Conservation (phyloP, 148 eudicot genomes). For the Talinum fruticosum region DNA sequence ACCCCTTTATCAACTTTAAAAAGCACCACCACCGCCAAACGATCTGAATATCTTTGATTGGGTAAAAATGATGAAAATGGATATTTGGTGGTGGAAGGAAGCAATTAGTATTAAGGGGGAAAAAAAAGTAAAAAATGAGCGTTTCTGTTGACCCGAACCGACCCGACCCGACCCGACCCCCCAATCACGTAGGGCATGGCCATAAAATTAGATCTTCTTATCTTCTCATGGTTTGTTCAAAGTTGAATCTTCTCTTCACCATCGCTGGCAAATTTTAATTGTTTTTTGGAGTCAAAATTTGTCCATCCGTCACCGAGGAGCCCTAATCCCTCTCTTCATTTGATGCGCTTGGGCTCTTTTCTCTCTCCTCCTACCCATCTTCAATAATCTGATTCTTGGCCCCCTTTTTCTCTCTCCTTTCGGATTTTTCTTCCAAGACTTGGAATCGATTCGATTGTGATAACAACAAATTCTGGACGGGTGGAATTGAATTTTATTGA, state of each 20-base stretch:
- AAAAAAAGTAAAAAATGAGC: no score
- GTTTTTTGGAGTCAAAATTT: background rate
- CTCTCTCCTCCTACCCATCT: background rate
- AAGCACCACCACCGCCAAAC: background rate
- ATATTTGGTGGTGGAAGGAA: no score
- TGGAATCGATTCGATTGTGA: background rate
- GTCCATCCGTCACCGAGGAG: background rate
- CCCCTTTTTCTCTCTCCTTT: background rate
- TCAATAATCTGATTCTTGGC: background rate
- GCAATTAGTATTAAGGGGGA: no score
- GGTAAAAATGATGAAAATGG: background rate
- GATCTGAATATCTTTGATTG: background rate
- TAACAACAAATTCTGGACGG: background rate
- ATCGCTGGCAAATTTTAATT: background rate
- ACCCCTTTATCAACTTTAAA: no score
- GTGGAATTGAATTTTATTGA: no score
- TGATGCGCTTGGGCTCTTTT: conserved; percentile 3
- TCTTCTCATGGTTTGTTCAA: background rate
- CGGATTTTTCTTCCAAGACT: background rate
- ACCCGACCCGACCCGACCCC: no score
- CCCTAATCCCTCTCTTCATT: background rate
- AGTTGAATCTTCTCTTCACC: no score
- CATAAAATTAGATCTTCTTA: conserved; percentile 1
- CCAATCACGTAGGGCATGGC: background rate
- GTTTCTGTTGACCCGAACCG: no score